phyloP scores from a whole-genome alignment of 2,329 filamentous ascomycete genomes.

The Fusarium sp. region DNA sequence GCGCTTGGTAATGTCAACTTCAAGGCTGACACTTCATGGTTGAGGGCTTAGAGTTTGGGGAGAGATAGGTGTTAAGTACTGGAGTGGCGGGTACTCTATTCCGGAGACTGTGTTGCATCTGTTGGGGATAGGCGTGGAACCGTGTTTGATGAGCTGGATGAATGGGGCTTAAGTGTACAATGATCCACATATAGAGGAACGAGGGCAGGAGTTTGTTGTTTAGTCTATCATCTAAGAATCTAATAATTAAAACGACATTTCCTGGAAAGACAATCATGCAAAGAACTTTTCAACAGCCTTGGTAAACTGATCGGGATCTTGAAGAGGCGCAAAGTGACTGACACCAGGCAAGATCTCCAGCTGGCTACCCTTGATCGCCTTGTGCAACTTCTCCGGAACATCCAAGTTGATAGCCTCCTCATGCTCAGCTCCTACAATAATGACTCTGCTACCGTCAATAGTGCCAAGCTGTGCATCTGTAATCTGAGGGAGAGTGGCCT shows the following conservation, averaged over 20 bases:
- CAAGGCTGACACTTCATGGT: neutral
- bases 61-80: neutral
- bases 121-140: neutral
- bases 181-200: neutral
- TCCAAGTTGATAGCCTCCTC: slow-evolving; percentile 56
- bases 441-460: slow-evolving; percentile 47
- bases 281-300: slow-evolving; percentile 47
- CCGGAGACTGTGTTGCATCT: neutral
- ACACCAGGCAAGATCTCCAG: slow-evolving; percentile 52
- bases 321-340: slow-evolving; percentile 58
- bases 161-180: neutral
- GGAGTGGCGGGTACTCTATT: neutral
- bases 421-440: slow-evolving; percentile 48
- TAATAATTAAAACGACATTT: neutral
- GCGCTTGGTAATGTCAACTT: too few species aligned
- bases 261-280: neutral
- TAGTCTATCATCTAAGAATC: neutral
- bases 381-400: slow-evolving; percentile 51
- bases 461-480: slow-evolving; percentile 45
- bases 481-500: slow-evolving; percentile 51
- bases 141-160: neutral
- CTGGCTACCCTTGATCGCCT: slow-evolving; percentile 53
- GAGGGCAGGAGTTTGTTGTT: neutral
- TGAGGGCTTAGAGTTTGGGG: neutral
- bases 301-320: slow-evolving; percentile 54